phyloP scores from a whole-genome alignment of 2,329 filamentous ascomycete species.

The Septoria linicola region DNA sequence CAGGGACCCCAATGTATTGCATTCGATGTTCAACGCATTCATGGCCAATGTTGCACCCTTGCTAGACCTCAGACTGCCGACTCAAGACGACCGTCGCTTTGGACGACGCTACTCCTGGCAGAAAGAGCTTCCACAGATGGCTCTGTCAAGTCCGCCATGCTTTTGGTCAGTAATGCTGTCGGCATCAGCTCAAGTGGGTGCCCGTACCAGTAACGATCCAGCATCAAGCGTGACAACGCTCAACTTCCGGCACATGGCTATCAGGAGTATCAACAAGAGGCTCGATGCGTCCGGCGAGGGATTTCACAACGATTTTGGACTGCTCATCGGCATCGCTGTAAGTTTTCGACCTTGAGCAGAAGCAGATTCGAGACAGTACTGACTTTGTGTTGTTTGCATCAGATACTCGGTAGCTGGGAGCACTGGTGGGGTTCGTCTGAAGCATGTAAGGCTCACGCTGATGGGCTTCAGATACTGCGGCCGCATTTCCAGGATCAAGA shows the following conservation, averaged over 20 bases:
- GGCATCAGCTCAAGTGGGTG: slow-evolving; percentile 14
- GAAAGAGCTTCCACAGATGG: slow-evolving; percentile 19
- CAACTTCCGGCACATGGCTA: slow-evolving; percentile 22
- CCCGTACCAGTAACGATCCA: slow-evolving; percentile 2
- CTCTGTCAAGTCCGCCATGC: slow-evolving; percentile 16
- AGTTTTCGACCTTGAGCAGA: no score
- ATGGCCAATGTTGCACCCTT: slow-evolving; percentile 18
- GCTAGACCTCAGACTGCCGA: slow-evolving; percentile 20
- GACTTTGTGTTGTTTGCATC: no score
- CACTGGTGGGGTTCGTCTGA: slow-evolving; percentile 17
- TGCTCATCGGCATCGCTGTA: slow-evolving; percentile 20
- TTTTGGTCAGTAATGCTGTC: slow-evolving; percentile 22
- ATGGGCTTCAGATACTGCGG: slow-evolving; percentile 17
- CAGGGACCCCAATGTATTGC: slow-evolving; percentile 17
- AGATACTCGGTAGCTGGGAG: slow-evolving; percentile 23
- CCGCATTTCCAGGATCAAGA: slow-evolving; percentile 13
- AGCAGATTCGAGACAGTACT: no score
- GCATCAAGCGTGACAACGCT: slow-evolving; percentile 10
- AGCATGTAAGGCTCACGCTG: slow-evolving; percentile 20
- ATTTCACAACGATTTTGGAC: slow-evolving; percentile 18
- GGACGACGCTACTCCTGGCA: slow-evolving; percentile 19
- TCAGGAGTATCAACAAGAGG: slow-evolving; percentile 17
- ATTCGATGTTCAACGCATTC: slow-evolving; percentile 19
- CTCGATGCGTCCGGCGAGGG: slow-evolving; percentile 11
- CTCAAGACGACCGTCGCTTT: slow-evolving; percentile 13